Evolutionary conservation across 306 rosid genomes (phyloP).

Genomic region (Cicer chorassanicum): DNA sequence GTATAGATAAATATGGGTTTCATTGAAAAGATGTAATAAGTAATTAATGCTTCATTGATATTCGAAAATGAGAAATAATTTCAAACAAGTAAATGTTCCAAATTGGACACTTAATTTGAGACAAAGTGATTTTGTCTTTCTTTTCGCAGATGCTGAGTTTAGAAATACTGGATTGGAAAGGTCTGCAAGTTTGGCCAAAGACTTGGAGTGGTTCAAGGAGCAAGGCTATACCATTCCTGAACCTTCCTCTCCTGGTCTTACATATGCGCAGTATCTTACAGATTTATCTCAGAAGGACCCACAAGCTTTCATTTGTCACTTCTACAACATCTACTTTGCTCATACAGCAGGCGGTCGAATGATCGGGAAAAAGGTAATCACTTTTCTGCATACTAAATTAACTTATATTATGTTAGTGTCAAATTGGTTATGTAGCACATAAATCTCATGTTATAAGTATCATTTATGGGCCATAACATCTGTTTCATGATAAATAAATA

Average conservation of each 20-base stretch:
- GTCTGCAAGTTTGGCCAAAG: slow-evolving; percentile 79
- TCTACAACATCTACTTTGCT: slow-evolving; percentile 92
- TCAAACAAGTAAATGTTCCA: no score
- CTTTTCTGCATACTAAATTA: slow-evolving; percentile 10
- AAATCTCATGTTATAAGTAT: background rate
- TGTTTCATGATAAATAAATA: slow-evolving; percentile 22
- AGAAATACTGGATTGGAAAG: slow-evolving; percentile 94
- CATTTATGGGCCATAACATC: background rate
- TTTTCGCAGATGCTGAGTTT: slow-evolving; percentile 70
- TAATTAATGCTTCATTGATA: no score
- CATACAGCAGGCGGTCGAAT: slow-evolving; percentile 97
- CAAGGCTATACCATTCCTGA: slow-evolving; percentile 87
- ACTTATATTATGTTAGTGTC: slow-evolving; percentile 5
- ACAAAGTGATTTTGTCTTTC: slow-evolving; percentile 5
- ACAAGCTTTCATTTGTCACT: slow-evolving; percentile 94
- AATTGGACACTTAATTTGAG: background rate
- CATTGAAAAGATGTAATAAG: no score
- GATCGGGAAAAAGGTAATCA: slow-evolving; percentile 68
- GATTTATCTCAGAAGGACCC: slow-evolving; percentile 80
- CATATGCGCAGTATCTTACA: slow-evolving; percentile 72
- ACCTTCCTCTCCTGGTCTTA: slow-evolving; percentile 83
- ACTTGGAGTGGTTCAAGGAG: slow-evolving; percentile 92
- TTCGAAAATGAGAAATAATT: no score
- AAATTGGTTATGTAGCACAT: background rate
- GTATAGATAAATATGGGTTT: no score